Conservation (phyloP, 495 filamentous ascomycete genomes). For the Penicillium cinerascens region DNA sequence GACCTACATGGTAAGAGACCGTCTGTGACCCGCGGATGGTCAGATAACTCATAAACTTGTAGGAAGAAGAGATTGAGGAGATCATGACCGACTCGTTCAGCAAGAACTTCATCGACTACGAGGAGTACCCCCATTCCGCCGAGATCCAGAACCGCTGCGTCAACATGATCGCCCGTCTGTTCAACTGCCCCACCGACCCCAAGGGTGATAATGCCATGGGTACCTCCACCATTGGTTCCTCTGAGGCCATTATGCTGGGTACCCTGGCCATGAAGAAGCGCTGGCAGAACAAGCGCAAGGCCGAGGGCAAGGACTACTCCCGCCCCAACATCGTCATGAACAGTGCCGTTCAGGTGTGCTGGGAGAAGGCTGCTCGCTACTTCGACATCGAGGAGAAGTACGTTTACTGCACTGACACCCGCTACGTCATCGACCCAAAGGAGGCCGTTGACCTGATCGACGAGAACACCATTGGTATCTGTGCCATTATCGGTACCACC, state of each 20-base stretch:
- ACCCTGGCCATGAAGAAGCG: conserved; percentile 93
- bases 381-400: conserved; percentile 90
- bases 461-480: conserved; percentile 95
- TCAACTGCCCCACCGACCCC: conserved; percentile 61
- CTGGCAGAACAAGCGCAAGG: conserved; percentile 82
- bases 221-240: conserved; percentile 80
- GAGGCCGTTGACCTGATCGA: conserved; percentile 81
- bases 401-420: conserved; percentile 75
- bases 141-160: conserved; percentile 92
- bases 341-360: conserved; percentile 89
- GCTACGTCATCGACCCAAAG: conserved; percentile 83
- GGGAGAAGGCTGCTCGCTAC: conserved; percentile 94
- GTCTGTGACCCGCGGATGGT: not conserved
- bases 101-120: conserved; percentile 94
- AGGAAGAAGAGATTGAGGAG: conserved; percentile 88
- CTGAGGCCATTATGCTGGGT: conserved; percentile 87
- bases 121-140: conserved; percentile 84
- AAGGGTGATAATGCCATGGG: conserved; percentile 62
- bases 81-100: conserved; percentile 84
- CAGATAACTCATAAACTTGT: not conserved
- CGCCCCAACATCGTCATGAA: conserved; percentile 90
- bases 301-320: conserved; percentile 68
- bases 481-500: conserved; percentile 80
- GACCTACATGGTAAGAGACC: conserved; percentile 24
- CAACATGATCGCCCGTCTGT: conserved; percentile 87